phyloP scores from a whole-genome alignment of 2,329 filamentous ascomycete species.

The Aureobasidium sp. region DNA sequence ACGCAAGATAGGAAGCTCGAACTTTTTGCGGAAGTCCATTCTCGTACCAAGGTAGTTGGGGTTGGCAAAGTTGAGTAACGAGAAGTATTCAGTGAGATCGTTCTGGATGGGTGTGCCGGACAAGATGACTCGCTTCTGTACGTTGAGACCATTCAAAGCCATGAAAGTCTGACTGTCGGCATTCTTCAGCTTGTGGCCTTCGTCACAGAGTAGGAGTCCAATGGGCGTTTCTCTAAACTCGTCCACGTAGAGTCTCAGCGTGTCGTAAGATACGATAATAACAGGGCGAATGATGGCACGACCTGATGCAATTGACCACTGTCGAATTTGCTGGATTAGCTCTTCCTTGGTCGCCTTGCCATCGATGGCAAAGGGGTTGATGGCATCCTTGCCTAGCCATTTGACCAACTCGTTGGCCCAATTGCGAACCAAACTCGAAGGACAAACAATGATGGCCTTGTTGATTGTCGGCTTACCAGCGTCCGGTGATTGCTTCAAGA shows the following conservation, averaged over 20 bases:
- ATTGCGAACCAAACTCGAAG: constrained; percentile 90
- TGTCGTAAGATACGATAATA: constrained; percentile 97
- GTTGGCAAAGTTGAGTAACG: constrained; percentile 92
- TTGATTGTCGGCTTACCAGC: constrained; percentile 91
- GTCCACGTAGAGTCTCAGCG: constrained; percentile 80
- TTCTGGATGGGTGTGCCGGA: constrained; percentile 98
- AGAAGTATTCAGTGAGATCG: constrained; percentile 95
- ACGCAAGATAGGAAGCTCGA: constrained; percentile 83
- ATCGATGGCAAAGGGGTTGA: constrained; percentile 90
- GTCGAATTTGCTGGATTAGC: constrained; percentile 76
- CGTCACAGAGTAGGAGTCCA: constrained; percentile 87
- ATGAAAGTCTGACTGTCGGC: constrained; percentile 93
- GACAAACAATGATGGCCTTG: constrained; percentile 94
- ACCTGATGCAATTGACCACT: constrained; percentile 92
- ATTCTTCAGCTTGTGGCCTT: constrained; percentile 94
- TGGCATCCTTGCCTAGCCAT: constrained; percentile 88
- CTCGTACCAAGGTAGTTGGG: constrained; percentile 83
- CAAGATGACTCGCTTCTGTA: constrained; percentile 83
- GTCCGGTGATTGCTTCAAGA: constrained; percentile 90
- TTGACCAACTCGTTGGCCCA: constrained; percentile 97
- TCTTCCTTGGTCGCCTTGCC: constrained; percentile 95
- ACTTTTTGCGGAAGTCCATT: constrained; percentile 86
- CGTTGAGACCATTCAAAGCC: constrained; percentile 82
- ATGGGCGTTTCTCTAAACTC: constrained; percentile 86
- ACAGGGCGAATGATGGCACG: constrained; percentile 83